Conservation (phyloP, 2,329 filamentous ascomycete species). For the Sarocladium brachiariae region DNA sequence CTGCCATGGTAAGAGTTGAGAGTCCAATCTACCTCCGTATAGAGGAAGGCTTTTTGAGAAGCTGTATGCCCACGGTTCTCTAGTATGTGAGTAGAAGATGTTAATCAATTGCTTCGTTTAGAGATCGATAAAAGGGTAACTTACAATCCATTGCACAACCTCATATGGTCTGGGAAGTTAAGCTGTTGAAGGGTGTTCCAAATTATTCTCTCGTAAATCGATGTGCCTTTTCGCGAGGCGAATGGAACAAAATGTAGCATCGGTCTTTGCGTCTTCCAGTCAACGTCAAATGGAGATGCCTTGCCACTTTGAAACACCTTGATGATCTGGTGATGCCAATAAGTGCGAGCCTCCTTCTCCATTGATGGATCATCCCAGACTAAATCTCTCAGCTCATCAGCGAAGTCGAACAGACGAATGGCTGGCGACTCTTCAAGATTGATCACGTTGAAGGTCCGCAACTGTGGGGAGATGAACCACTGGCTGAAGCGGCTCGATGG, state of each 20-base stretch:
- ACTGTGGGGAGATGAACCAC: background rate
- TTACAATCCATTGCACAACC: slow-evolving; percentile 1
- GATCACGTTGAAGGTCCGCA: slow-evolving; percentile 2
- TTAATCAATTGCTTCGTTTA: background rate
- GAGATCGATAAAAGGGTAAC: background rate
- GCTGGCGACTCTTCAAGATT: background rate
- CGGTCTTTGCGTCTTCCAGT: background rate
- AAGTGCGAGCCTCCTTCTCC: background rate
- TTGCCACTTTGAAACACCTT: slow-evolving; percentile 1
- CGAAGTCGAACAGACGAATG: background rate
- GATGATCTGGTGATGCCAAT: background rate
- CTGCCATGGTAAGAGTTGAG: background rate
- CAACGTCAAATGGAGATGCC: slow-evolving; percentile 1
- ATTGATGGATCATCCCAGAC: background rate
- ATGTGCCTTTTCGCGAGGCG: background rate
- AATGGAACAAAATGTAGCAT: background rate
- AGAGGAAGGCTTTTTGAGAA: slow-evolving; percentile 5
- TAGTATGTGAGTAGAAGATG: background rate
- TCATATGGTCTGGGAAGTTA: background rate
- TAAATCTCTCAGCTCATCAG: slow-evolving; percentile 1
- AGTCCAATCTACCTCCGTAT: background rate
- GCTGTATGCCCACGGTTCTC: background rate
- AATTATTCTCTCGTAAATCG: background rate
- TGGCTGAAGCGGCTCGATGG: background rate
- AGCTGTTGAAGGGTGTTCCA: slow-evolving; percentile 2